Conservation (phyloP, 163 green algal genomes). For the Chloroidium sp. region DNA sequence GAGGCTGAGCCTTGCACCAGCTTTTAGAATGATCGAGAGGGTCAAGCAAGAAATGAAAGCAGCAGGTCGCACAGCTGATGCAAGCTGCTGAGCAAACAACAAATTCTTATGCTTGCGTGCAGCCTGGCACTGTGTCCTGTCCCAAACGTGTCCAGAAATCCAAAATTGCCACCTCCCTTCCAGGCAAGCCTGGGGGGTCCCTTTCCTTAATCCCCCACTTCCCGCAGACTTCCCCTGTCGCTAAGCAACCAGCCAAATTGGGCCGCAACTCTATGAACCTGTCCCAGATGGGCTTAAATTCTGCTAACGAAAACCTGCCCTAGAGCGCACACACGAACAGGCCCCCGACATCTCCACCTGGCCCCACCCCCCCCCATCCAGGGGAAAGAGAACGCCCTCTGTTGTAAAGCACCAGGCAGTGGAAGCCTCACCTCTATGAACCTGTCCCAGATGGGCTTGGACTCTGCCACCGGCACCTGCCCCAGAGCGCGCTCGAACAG, state of each 20-base stretch:
- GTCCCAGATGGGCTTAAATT: constrained; percentile 50
- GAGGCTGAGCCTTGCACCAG: neutral
- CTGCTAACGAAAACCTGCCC: constrained; percentile 27
- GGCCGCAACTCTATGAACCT: constrained; percentile 42
- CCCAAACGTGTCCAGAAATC: neutral
- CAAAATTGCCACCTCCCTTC: neutral
- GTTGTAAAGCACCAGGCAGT: neutral
- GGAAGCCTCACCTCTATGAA: constrained; percentile 39
- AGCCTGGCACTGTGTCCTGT: neutral
- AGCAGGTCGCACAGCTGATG: neutral
- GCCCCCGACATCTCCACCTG: neutral
- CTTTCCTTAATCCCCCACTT: too few species aligned
- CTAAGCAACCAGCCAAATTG: neutral
- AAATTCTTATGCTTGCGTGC: neutral
- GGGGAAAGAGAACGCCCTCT: neutral
- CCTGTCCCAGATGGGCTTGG: constrained; percentile 51
- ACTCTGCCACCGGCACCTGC: constrained; percentile 25
- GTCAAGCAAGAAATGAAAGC: neutral
- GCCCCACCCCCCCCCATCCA: neutral
- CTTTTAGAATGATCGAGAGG: neutral
- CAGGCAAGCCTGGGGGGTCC: neutral
- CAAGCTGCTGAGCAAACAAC: neutral
- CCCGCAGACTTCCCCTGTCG: neutral
- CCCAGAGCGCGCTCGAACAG: constrained; percentile 77
- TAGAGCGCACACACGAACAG: constrained; percentile 53